Evolutionary conservation across 768 basidiomycete species (phyloP).

Genomic region (Collybia mongolica): DNA sequence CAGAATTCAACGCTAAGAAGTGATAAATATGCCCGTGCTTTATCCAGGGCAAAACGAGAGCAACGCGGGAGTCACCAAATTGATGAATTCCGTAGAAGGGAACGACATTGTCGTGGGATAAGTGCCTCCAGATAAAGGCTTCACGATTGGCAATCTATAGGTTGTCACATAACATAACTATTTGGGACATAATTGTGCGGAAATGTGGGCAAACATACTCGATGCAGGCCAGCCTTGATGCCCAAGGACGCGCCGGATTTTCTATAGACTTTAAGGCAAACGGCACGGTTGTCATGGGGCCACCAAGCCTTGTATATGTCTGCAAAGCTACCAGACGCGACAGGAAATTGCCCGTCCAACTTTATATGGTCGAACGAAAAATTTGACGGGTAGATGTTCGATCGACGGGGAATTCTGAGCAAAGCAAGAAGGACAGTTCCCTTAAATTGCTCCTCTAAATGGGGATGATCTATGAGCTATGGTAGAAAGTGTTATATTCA

Average conservation of each 20-base stretch:
- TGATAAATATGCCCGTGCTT: conserved; percentile 21
- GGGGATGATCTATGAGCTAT: conserved; percentile 4
- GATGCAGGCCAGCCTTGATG: neutral
- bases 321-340: conserved; percentile 6
- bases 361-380: conserved; percentile 5
- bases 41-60: conserved; percentile 31
- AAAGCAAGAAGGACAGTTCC: conserved; percentile 4
- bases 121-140: conserved; percentile 26
- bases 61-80: conserved; percentile 14
- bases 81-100: conserved; percentile 28
- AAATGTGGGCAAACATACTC: neutral
- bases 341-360: neutral
- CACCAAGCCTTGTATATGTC: conserved; percentile 7
- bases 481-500: no score
- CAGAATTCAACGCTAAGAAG: conserved; percentile 24
- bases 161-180: no score
- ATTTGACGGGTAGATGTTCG: conserved; percentile 2
- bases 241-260: neutral
- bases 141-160: neutral
- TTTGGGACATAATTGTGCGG: conserved; percentile 9
- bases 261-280: conserved; percentile 6
- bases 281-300: neutral
- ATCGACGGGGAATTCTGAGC: conserved; percentile 4
- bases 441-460: neutral
- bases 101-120: conserved; percentile 28